Base-by-base conservation (phyloP, 805 yeast genomes). In the Ogataea pilisensis region DNA sequence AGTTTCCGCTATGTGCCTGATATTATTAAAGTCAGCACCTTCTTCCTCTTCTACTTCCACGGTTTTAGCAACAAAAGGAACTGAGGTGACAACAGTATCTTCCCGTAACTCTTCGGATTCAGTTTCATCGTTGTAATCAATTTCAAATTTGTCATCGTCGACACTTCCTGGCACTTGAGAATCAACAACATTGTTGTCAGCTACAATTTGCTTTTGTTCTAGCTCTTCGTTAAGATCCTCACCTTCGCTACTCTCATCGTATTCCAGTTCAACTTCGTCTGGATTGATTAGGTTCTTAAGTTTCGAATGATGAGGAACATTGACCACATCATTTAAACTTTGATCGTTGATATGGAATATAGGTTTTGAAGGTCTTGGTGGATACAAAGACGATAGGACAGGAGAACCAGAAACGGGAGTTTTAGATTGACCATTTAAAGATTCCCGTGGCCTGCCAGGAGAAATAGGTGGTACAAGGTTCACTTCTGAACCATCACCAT, bases 81-180 rank as follows among this genome's bases (percentile, higher is more conserved):
- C 28, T 8, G 21, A 11, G 20, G n/a, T 9, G 38, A 24, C 16
- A 22, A 20, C 14, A 8, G 28, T 11, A 7, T 14, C 9, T 5
- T 24, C 36, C n/a, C 17, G 36, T 7, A 14, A 16, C 2, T 19
- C 20, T 3, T 16, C 16, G 5, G 16, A 27, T 5, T 43, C 47
- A 7, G 41, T 51, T 7, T 46, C 53, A 21, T 57, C 63, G 32
- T 62, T 54, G 43, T 60, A 61, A 33, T 64, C 68, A 31, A 62
- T 62, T 38, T 64, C 69, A 43, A 46, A 61, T 8, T 44, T 43
- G 22, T 51, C 54, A 16, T 35, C 39, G 8, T 41, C 46, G n/a
- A 42, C 46, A 16, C 43, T 47, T 8, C 34, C 53, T 13, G 21
- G 2, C 12, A n/a, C n/a, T n/a, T n/a, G n/a, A n/a, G n/a, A n/a